These are phyloP conservation scores for Aphanomyces stellatus DNA, from an alignment of 352 stramenopile species.

Conservation along the genomic window DNA sequence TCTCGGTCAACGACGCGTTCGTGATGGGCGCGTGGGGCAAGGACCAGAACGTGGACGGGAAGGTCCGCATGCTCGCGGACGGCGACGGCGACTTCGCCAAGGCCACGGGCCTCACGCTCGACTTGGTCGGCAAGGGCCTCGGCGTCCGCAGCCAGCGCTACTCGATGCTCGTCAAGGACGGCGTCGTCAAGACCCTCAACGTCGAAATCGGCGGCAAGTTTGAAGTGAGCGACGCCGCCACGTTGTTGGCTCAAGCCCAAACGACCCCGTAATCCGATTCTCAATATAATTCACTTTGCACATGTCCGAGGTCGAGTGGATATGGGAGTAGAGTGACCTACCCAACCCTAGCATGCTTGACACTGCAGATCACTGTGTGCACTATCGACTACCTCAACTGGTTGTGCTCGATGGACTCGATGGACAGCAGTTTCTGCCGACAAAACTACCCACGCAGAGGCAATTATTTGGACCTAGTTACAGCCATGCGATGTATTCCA, in stretches of 20 bases:
- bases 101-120: not conserved
- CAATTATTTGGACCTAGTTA: too few relatives aligned
- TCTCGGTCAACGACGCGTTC: constrained; percentile 16
- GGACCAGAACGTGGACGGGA: constrained; percentile 25
- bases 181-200: constrained; percentile 12
- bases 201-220: constrained; percentile 5
- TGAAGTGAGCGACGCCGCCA: not conserved
- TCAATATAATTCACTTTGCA: too few relatives aligned
- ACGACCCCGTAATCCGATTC: not conserved
- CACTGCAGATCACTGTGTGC: too few relatives aligned
- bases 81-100: constrained; percentile 14
- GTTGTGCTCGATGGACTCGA: too few relatives aligned
- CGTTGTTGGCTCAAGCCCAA: not conserved
- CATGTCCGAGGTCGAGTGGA: not conserved
- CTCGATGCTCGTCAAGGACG: constrained; percentile 18
- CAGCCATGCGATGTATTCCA: too few relatives aligned
- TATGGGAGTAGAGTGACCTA: not conserved
- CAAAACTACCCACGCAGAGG: too few relatives aligned
- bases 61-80: constrained; percentile 19
- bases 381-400: too few relatives aligned
- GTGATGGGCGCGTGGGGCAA: constrained; percentile 32
- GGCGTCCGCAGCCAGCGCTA: constrained; percentile 9
- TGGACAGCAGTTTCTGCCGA: too few relatives aligned
- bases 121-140: not conserved
- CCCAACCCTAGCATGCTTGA: too few relatives aligned